Base-by-base conservation (phyloP, 2,329 filamentous ascomycete genomes). In the Phaeophleospora eucalypticola region DNA sequence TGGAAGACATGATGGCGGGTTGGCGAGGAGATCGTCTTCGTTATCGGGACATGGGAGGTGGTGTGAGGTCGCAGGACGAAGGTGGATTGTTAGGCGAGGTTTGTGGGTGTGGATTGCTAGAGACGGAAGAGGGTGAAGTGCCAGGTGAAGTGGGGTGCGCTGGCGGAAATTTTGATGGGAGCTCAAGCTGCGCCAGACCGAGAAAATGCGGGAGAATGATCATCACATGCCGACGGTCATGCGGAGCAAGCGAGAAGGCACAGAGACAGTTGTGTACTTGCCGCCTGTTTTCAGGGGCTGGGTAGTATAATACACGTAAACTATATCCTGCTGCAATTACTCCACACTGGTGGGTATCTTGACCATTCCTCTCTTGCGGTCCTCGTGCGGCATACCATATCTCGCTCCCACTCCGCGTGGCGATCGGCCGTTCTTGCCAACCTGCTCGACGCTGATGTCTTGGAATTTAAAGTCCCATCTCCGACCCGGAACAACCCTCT, bases 261-360 rank as follows among this genome's bases (percentile, higher is more conserved):
- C 12, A 29, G 24, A 29, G 6, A 29, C 24, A 29, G 12, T 29
- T 29, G 7, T 7, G 24, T 12, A 29, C 24, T 7, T 29, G 6
- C 7, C 12, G 7, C 24, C 24, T 29, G 7, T 12, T 29, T n/a
- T n/a, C n/a, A n/a, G n/a, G 24, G 24, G 17, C n/a, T 15, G 19
- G 17, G 27, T 36, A 10, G 9, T 46, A 41, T 48, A 45, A 19
- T 53, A 46, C 43, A 53, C 45, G 45, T 37, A 21, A 17, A 34
- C 36, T 46, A 42, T 21, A 46, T 29, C 7, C 12, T 12, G 24
- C 20, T 24, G 16, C 20, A 18, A 20, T 35, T 43, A 67, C 55
- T 78, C 74, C 39, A 83, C 80, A 53, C 70, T 74, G 17, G 74
- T 81, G 10, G 81, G 80, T 52, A 84, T 82, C 72, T 84, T 84